These are phyloP conservation scores for Carallia brachiata DNA, from an alignment of 345 rosid species.

Conservation along the genomic window DNA sequence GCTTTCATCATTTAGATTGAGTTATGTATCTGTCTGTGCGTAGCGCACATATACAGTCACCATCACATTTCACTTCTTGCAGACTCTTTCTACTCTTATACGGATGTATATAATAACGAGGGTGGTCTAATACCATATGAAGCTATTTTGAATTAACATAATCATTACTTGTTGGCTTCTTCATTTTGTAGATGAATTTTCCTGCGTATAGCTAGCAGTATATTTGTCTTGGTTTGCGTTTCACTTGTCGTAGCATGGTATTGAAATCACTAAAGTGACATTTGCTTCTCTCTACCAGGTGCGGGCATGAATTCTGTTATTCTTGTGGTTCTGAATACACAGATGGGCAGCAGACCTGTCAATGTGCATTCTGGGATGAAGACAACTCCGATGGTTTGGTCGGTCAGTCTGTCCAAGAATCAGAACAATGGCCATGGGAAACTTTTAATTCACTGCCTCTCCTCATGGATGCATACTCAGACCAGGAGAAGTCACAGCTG, in stretches of 20 bases:
- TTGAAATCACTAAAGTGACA: not conserved
- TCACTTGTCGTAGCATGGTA: conserved; percentile 1
- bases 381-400: conserved; percentile 57
- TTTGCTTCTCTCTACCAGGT: conserved; percentile 45
- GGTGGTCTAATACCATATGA: too few species aligned
- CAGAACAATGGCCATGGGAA: conserved; percentile 98
- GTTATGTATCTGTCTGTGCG: not conserved
- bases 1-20: not conserved
- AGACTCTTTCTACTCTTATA: too few species aligned
- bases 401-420: conserved; percentile 65
- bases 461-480: conserved; percentile 85
- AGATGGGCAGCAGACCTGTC: conserved; percentile 74
- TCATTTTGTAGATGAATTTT: too few species aligned
- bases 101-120: too few species aligned
- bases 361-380: conserved; percentile 89
- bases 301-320: conserved; percentile 94
- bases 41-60: not conserved
- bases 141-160: too few species aligned
- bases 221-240: not conserved
- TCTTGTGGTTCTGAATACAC: conserved; percentile 88
- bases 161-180: too few species aligned
- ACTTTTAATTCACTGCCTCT: conserved; percentile 82
- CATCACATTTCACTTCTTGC: too few species aligned
- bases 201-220: not conserved
- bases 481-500: conserved; percentile 93